Conservation (phyloP, 2,329 filamentous ascomycete species). For the Leptodontidium sp. region DNA sequence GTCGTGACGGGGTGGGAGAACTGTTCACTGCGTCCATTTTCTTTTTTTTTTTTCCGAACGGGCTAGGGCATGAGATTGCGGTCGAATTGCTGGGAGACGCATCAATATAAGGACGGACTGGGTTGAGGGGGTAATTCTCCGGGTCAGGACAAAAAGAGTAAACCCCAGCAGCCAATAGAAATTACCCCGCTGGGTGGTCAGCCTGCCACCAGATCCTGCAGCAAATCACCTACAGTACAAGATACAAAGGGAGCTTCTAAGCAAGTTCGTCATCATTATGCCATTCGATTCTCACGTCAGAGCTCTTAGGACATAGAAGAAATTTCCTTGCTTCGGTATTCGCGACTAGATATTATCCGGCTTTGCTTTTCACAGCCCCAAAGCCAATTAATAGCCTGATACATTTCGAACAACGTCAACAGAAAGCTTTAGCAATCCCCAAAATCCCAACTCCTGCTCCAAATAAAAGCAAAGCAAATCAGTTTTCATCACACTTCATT, state of each 20-base stretch:
- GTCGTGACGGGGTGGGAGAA: neutral
- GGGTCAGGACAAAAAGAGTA: neutral
- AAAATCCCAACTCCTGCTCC: too few relatives aligned
- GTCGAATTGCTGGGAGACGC: neutral
- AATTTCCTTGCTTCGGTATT: neutral
- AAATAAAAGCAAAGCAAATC: too few relatives aligned
- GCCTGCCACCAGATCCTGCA: neutral
- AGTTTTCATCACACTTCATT: too few relatives aligned
- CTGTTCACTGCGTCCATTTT: neutral
- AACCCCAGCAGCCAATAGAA: neutral
- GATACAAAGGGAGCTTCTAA: neutral
- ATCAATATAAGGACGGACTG: neutral
- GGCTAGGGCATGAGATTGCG: neutral
- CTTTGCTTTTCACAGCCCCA: neutral
- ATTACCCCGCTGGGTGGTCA: neutral
- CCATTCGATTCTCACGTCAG: neutral
- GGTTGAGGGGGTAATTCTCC: neutral
- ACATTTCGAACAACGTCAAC: neutral
- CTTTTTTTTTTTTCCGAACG: neutral
- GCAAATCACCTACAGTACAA: neutral
- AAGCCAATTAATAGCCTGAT: neutral
- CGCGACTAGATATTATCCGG: neutral
- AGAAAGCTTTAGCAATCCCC: too few relatives aligned
- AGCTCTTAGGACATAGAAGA: neutral
- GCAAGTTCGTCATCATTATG: neutral